Evolutionary conservation across 2,329 filamentous ascomycete genomes (phyloP), one percentile per base, ranked within the genome.

Genomic region (Magnaporthiopsis incrustans): DNA sequence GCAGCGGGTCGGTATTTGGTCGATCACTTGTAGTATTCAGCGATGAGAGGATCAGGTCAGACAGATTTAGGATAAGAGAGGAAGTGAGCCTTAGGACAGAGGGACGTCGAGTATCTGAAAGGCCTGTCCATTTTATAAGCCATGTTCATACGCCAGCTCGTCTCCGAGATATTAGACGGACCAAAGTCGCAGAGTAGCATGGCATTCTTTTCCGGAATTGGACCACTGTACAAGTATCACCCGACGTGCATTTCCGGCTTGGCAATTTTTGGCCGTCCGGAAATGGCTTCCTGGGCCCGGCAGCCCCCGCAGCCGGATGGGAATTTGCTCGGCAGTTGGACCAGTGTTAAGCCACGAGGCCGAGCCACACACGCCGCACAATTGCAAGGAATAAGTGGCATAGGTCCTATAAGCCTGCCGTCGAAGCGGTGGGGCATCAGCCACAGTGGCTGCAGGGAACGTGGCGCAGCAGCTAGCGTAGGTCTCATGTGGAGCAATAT

Each of bases 381-480:
- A 30, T 30, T 30, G 27, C 5, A 30, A 3, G 27, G 27, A 30
- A 30, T 30, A 30, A 33, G 4, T 33, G 32, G 32, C 10, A 33
- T 10, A 5, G 32, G 32, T 10, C 32, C n/a, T n/a, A n/a, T n/a
- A n/a, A n/a, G n/a, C n/a, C n/a, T n/a, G n/a, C n/a, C n/a, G n/a
- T n/a, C n/a, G n/a, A n/a, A n/a, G n/a, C n/a, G n/a, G n/a, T n/a
- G n/a, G n/a, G n/a, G n/a, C n/a, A n/a, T n/a, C n/a, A n/a, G n/a
- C n/a, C n/a, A n/a, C n/a, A n/a, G n/a, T 32, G 7, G 30, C 30
- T 32, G 7, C 7, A 7, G 30, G 30, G 57, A 59, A 53, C 56
- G 62, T 63, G 62, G 62, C 62, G 62, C 62, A 63, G 62, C 60
- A 38, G 63, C 58, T 61, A 64, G 63, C 63, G 63, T 64, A 64